phyloP scores from a whole-genome alignment of 495 filamentous ascomycete genomes.

The Neurospora discreta region DNA sequence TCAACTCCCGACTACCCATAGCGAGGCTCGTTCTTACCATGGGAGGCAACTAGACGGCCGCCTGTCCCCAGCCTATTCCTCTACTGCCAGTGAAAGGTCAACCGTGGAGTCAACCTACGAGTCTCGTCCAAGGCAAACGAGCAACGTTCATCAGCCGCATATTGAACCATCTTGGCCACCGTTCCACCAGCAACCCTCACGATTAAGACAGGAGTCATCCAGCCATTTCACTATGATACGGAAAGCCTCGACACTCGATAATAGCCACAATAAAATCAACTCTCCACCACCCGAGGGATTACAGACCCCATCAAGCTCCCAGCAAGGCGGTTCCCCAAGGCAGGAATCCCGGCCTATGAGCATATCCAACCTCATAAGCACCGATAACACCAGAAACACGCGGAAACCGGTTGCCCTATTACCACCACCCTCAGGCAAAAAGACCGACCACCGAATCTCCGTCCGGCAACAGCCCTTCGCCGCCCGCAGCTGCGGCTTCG shows the following conservation, averaged over 20 bases:
- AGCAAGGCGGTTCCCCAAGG: conserved; percentile 17
- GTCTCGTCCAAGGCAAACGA: conserved; percentile 16
- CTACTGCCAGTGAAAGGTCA: conserved; percentile 25
- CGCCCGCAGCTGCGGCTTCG: conserved; percentile 87
- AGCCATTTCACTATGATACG: conserved; percentile 11
- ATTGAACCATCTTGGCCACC: conserved; percentile 10
- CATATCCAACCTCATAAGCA: conserved; percentile 33
- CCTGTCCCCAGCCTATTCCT: conserved; percentile 25
- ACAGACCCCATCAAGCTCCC: conserved; percentile 17
- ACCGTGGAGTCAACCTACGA: conserved; percentile 25
- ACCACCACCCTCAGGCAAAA: conserved; percentile 3
- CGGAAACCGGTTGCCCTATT: conserved; percentile 14
- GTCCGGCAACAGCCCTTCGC: conserved; percentile 87
- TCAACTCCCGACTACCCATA: conserved; percentile 21
- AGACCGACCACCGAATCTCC: conserved; percentile 36
- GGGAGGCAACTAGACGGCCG: conserved; percentile 24
- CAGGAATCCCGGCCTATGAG: conserved; percentile 32
- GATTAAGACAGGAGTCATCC: conserved; percentile 9
- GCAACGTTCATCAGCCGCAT: conserved; percentile 13
- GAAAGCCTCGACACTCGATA: neutral
- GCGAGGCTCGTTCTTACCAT: conserved; percentile 20
- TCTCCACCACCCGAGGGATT: conserved; percentile 9
- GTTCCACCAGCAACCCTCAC: conserved; percentile 13
- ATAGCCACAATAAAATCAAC: conserved; percentile 2
- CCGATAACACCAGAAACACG: conserved; percentile 17